Base-by-base conservation (phyloP, 306 rosid genomes). In the Ormosia emarginata region DNA sequence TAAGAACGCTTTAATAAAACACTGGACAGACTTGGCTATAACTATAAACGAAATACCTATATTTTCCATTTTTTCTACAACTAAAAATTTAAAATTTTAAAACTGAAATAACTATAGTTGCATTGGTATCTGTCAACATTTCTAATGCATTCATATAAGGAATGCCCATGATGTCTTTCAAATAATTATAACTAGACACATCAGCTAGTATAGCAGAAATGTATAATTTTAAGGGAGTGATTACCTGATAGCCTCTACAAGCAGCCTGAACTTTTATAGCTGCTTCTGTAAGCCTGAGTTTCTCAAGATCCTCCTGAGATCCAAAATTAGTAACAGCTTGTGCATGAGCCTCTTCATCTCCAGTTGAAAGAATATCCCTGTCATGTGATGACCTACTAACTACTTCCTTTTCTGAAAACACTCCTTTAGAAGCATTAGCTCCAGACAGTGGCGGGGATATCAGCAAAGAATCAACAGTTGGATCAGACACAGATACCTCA, bases 181-280 rank as follows among this genome's bases (percentile, higher is more conserved):
- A 39, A 67, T 36, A 47, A 67, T 55, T 30, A 81, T n/a, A 74
- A 70, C 58, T 64, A 12, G 17, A 39, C 55, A 77, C 11, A 15
- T 39, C 32, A 46, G 32, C 18, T 13, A 57, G 77, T 29, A 41
- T 47, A 57, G 59, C 52, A 76, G 18, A 71, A 39, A 18, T 74
- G 40, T 71, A 65, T 49, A 77, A 62, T 8, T 12, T 58, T 7
- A 63, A 46, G 69, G 76, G 57, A 55, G 62, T 70, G 53, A 61
- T 57, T 86, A 93, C 95, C 94, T 53, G 88, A 81, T 89, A 87
- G 53, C 95, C 91, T 84, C 95, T 93, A 65, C 87, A 91, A 80
- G 90, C 97, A 64, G 92, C 85, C 82, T 93, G 97, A 4, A 86
- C 87, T 83, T 81, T 91, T 39, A 76, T 69, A 69, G 94, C 92